Base-by-base conservation (phyloP, 2,329 filamentous ascomycete genomes). In the Colletotrichum coccodes region DNA sequence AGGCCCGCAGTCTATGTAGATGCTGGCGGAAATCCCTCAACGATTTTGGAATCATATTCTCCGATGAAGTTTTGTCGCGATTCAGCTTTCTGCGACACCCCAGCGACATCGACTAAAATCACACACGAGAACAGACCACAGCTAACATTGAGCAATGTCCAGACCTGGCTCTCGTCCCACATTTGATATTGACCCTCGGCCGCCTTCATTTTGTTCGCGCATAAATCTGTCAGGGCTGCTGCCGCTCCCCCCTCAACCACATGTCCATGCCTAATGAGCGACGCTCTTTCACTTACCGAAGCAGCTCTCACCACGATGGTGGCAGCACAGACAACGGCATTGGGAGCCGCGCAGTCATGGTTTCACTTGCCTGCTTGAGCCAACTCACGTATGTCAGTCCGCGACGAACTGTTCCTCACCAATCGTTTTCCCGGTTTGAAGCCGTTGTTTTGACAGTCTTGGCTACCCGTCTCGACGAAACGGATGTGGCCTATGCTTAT, bases 161-260 rank as follows among this genome's bases (percentile, higher is more conserved):
- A 32, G 65, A 12, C 53, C 36, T 42, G 18, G 60, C 23, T 38
- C 54, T 42, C 56, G 54, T 59, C 46, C 30, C 28, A 46, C 16
- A 49, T 57, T 42, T 36, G 34, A 50, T 70, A 42, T 32, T 42
- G 64, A n/a, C 42, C 67, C 64, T 68, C 67, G 11, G 42, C 36
- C 44, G 46, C 57, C 40, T 47, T 58, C 58, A 68, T 54, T 30
- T 59, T 9, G 50, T 30, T 36, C 38, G 14, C 61, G 66, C 64
- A 68, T 70, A 30, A 63, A 53, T 40, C n/a, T 62, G 58, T 58
- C 56, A 63, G 53, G n/a, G 60, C 23, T 42, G 59, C 52, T 67
- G 49, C 58, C 50, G 64, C 49, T 21, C 21, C 50, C 52, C 52
- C 52, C 36, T 53, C 42, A 21, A 14, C 28, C 26, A 46, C 32